These are phyloP conservation scores for Davidsoniella australis DNA, from an alignment of 2,329 filamentous ascomycete genomes.

Conservation along the genomic window DNA sequence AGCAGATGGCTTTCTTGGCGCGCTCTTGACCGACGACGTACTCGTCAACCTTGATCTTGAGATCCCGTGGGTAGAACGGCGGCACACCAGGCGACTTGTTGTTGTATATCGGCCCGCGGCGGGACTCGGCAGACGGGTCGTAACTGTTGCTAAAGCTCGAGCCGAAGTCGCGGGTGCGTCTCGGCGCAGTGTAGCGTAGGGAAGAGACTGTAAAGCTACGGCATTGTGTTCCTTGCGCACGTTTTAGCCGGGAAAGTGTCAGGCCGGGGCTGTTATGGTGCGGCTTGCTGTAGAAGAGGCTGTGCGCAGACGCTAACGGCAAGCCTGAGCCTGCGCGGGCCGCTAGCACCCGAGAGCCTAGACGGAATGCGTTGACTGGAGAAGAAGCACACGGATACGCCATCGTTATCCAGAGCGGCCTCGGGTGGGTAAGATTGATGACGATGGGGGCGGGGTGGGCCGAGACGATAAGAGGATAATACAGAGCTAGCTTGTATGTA, in stretches of 20 bases:
- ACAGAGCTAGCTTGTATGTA: too few relatives aligned
- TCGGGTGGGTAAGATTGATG: too few relatives aligned
- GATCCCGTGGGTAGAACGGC: constrained; percentile 45
- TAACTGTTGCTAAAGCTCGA: constrained; percentile 43
- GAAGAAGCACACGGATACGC: constrained; percentile 3
- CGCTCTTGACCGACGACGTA: constrained; percentile 94
- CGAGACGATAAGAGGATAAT: too few relatives aligned
- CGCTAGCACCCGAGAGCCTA: too few relatives aligned
- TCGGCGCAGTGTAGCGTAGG: constrained; percentile 16
- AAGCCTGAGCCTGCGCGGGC: too few relatives aligned
- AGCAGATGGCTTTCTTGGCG: constrained; percentile 83
- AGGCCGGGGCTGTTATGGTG: neutral
- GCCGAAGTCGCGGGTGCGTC: constrained; percentile 33
- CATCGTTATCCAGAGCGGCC: neutral
- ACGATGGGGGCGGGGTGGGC: too few relatives aligned
- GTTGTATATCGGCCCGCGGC: constrained; percentile 40
- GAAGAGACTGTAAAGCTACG: constrained; percentile 16
- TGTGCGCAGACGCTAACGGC: too few relatives aligned
- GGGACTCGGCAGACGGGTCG: constrained; percentile 35
- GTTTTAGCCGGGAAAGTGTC: constrained; percentile 5
- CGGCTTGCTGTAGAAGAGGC: too few relatives aligned
- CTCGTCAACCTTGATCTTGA: constrained; percentile 85
- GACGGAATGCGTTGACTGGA: neutral
- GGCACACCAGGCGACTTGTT: constrained; percentile 39
- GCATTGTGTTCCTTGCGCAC: constrained; percentile 7